Percentiles rank a stretch among this genome's conserved stretches.
These are phyloP conservation scores for Pouteria glomerata DNA, from an alignment of 148 eudicot genomes.

Conservation along the genomic window DNA sequence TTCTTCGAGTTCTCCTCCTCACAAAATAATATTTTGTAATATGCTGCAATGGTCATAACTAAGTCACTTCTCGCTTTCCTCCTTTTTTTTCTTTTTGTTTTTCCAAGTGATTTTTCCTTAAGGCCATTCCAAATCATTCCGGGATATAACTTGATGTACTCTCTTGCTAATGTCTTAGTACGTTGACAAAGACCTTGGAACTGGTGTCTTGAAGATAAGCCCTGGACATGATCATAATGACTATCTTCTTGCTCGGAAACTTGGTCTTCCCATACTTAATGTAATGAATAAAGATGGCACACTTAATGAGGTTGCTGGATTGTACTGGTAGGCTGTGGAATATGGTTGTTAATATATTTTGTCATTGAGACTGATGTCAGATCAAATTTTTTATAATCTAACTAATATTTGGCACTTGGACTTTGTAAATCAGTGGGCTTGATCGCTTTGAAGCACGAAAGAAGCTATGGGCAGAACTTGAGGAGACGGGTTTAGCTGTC, in stretches of 20 bases:
- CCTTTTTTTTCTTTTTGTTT: not conserved
- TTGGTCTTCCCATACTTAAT: constrained; percentile 91
- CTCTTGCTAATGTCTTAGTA: constrained; percentile 35
- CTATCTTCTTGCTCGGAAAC: constrained; percentile 90
- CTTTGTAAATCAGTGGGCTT: constrained; percentile 56
- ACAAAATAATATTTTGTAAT: not conserved
- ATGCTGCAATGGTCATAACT: too few species aligned
- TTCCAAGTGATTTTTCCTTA: not conserved
- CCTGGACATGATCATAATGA: constrained; percentile 99
- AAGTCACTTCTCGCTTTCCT: not conserved
- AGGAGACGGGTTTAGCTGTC: constrained; percentile 77
- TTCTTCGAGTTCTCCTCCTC: not conserved
- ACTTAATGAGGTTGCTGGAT: constrained; percentile 85
- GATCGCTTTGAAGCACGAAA: constrained; percentile 96
- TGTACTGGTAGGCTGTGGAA: constrained; percentile 48
- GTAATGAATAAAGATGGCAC: constrained; percentile 98
- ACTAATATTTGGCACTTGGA: constrained; percentile 10
- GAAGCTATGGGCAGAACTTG: constrained; percentile 84
- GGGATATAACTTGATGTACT: not conserved
- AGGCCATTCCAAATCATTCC: not conserved
- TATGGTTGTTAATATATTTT: not conserved
- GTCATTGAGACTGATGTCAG: not conserved
- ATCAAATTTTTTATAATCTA: not conserved
- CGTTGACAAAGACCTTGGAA: constrained; percentile 94
- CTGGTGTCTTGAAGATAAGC: constrained; percentile 96